Base-by-base conservation (phyloP, 768 basidiomycete species). In the Psilocybe azurescens region DNA sequence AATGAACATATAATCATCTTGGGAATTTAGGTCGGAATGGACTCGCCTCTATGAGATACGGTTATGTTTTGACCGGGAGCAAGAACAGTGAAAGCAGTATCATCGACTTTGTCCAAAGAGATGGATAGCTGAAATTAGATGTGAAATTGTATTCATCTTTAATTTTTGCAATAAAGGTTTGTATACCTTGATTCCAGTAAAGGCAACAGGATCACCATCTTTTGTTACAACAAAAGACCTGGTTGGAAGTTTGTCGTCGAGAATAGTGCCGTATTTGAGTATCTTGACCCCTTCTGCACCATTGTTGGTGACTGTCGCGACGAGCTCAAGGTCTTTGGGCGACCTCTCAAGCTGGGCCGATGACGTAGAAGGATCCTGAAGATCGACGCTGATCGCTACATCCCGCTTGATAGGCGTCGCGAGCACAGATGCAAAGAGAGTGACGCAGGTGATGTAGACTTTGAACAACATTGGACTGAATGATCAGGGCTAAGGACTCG, bases 231-330 rank as follows among this genome's bases (percentile, higher is more conserved):
- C 70, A 69, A 83, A 82, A 1, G 79, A 81, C 66, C 73, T 77
- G 36, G 80, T 81, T 5, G 80, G 78, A n/a, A 78, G 68, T 30
- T 75, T 68, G 44, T 70, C 72, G 68, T 83, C 80, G 58, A 82
- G 75, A 58, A 83, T 76, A 14, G 81, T 82, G n/a, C 73, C 78
- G 64, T 79, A 81, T 66, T 79, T 81, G 71, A 83, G 74, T 53
- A 82, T 66, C 69, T 77, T 81, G 65, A 81, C 71, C 50, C 69
- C 67, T 58, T 79, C 75, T 33, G 74, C 61, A 24, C 79, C 79
- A 32, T 66, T 73, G 70, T 83, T 82, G 32, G 71, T 81, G 14
- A 83, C 74, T 8, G 77, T 65, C 5, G 81, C 80, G 28, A 74
- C 76, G 67, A 82, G 72, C 62, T 75, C 74, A 66, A 82, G 72